A percentile compares a stretch with the other conserved stretches of the same genome.
Conservation (phyloP, 2,329 filamentous ascomycete genomes). For the Penicillium vulpinum region DNA sequence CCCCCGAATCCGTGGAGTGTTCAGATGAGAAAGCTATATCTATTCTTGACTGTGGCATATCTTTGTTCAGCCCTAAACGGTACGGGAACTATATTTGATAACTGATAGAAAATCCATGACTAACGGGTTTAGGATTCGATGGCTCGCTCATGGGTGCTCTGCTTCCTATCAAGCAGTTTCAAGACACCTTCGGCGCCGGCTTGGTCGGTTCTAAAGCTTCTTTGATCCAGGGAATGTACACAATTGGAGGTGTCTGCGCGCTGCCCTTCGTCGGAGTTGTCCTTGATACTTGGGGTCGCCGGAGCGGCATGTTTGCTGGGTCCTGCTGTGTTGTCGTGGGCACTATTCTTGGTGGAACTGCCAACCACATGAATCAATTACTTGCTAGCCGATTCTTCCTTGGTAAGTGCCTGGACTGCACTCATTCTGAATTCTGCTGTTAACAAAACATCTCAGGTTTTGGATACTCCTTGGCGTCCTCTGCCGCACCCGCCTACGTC, state of each 20-base stretch:
- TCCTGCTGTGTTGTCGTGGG: conserved; percentile 37
- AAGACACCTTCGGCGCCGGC: conserved; percentile 3
- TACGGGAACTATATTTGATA: neutral
- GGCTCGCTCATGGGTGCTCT: conserved; percentile 14
- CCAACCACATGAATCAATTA: conserved; percentile 48
- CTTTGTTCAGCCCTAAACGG: conserved; percentile 11
- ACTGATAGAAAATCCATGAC: neutral
- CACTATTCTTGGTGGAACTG: conserved; percentile 48
- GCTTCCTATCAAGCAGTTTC: conserved; percentile 11
- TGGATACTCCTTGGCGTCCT: conserved; percentile 60
- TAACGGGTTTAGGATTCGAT: conserved; percentile 8
- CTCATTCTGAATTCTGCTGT: neutral
- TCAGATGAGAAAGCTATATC: conserved; percentile 10
- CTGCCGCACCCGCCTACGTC: conserved; percentile 63
- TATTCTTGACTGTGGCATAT: conserved; percentile 6
- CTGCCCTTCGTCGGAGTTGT: conserved; percentile 45
- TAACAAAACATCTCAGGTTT: conserved; percentile 38
- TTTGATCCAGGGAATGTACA: conserved; percentile 12
- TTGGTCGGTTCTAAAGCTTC: conserved; percentile 10
- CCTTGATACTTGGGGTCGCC: conserved; percentile 52
- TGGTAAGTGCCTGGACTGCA: conserved; percentile 18
- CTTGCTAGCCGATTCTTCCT: conserved; percentile 58
- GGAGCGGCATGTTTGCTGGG: conserved; percentile 37
- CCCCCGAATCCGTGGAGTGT: conserved; percentile 12
- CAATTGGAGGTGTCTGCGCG: conserved; percentile 13